Conservation (phyloP, 2,329 filamentous ascomycete genomes). For the Colletotrichum sp. region DNA sequence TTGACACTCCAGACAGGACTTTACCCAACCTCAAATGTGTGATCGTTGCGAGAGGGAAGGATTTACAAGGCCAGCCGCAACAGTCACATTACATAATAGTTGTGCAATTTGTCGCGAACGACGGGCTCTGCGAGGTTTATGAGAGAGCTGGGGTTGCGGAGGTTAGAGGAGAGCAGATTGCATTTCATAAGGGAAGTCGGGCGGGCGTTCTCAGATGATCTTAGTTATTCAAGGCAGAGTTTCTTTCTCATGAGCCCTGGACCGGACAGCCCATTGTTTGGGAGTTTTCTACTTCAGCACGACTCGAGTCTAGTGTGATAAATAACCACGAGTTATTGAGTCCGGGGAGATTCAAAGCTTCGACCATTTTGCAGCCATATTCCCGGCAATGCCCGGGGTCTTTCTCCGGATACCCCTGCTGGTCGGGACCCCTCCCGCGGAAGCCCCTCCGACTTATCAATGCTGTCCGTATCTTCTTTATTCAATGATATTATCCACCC, state of each 20-base stretch:
- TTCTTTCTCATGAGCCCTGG: no score
- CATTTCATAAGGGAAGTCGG: not conserved
- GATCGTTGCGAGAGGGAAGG: not conserved
- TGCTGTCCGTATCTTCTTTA: not conserved
- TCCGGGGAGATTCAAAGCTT: not conserved
- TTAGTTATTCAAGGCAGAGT: no score
- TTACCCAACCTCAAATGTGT: not conserved
- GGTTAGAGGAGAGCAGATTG: not conserved
- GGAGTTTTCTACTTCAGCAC: no score
- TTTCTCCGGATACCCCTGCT: not conserved
- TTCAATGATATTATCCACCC: not conserved
- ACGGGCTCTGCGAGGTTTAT: not conserved
- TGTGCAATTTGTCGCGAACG: not conserved
- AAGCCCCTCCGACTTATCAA: slow-evolving; percentile 10
- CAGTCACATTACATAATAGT: not conserved
- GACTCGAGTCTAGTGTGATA: no score
- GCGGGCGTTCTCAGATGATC: not conserved
- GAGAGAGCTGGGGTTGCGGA: not conserved
- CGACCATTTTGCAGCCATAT: not conserved
- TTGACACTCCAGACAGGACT: not conserved
- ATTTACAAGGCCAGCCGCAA: not conserved
- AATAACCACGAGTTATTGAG: no score
- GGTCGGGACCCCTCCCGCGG: slow-evolving; percentile 8
- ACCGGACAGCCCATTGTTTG: no score
- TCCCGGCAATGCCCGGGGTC: not conserved